phyloP scores from a whole-genome alignment of 106 monocot species.

The Platanthera guangdongensis region DNA sequence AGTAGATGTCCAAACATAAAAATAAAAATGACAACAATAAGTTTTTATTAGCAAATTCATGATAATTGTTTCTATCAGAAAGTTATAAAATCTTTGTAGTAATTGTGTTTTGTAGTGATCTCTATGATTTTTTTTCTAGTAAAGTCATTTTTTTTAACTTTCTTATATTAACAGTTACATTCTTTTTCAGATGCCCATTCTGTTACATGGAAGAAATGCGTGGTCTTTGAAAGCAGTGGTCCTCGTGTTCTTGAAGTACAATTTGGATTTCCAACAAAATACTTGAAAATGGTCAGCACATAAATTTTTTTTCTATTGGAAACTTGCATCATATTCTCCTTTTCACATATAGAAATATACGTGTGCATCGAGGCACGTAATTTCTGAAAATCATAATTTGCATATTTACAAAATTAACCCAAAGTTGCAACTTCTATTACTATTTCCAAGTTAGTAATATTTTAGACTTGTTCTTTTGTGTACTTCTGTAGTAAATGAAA shows the following conservation, averaged over 20 bases:
- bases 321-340: background rate
- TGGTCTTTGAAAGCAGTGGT: conserved; percentile 48
- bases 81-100: background rate
- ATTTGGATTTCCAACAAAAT: conserved; percentile 46
- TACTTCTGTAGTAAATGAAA: too few species aligned
- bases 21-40: too few species aligned
- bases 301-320: background rate
- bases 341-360: background rate
- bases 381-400: too few species aligned
- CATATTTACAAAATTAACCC: too few species aligned
- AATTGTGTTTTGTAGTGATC: background rate
- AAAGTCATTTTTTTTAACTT: background rate
- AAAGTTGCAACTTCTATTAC: too few species aligned
- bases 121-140: conserved; percentile 3
- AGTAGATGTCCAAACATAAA: too few species aligned
- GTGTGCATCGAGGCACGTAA: too few species aligned
- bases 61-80: background rate
- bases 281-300: conserved; percentile 65
- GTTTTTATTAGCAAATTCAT: too few species aligned
- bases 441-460: too few species aligned
- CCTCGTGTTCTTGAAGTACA: conserved; percentile 50
- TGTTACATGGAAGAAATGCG: conserved; percentile 64
- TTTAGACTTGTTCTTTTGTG: too few species aligned
- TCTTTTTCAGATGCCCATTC: conserved; percentile 41
- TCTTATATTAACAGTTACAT: background rate